Evolutionary conservation across 2,329 filamentous ascomycete genomes (phyloP).

Genomic region (Metarhizium robertsii): DNA sequence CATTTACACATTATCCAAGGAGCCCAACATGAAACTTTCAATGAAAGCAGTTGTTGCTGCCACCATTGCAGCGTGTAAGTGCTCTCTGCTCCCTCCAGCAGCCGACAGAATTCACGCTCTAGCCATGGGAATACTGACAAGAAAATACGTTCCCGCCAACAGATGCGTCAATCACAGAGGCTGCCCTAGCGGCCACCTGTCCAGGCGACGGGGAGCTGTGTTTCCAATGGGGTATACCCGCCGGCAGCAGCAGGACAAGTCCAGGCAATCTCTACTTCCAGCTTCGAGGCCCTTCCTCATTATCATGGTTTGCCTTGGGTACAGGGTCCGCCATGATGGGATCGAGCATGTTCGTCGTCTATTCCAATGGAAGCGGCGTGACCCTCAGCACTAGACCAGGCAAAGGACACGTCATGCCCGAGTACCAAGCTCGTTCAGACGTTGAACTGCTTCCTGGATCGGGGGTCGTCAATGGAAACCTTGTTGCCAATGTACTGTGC

Average conservation of each 20-base stretch:
- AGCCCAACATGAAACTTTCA: slow-evolving; percentile 7
- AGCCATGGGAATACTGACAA: background rate
- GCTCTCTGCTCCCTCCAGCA: background rate
- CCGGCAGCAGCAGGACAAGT: background rate
- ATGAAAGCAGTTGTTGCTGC: slow-evolving; percentile 3
- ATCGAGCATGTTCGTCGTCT: slow-evolving; percentile 53
- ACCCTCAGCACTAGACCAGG: slow-evolving; percentile 50
- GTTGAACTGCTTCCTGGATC: slow-evolving; percentile 49
- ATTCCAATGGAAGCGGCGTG: slow-evolving; percentile 50
- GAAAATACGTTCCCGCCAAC: background rate
- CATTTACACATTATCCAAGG: background rate
- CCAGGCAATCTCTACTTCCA: slow-evolving; percentile 47
- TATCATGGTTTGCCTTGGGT: slow-evolving; percentile 49
- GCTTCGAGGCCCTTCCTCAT: slow-evolving; percentile 40
- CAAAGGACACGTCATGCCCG: slow-evolving; percentile 36
- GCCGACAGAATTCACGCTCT: background rate
- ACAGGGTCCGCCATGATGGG: slow-evolving; percentile 45
- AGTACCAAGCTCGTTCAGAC: slow-evolving; percentile 30
- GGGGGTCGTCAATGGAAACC: slow-evolving; percentile 39
- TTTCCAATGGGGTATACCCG: background rate
- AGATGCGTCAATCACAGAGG: background rate
- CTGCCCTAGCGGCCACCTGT: background rate
- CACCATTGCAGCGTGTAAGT: slow-evolving; percentile 10
- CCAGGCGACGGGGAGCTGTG: background rate
- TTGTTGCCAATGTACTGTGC: slow-evolving; percentile 52